Evolutionary conservation across 2,329 filamentous ascomycete genomes (phyloP), one percentile per base, ranked within the genome.

Genomic region (Lojkania enalia): DNA sequence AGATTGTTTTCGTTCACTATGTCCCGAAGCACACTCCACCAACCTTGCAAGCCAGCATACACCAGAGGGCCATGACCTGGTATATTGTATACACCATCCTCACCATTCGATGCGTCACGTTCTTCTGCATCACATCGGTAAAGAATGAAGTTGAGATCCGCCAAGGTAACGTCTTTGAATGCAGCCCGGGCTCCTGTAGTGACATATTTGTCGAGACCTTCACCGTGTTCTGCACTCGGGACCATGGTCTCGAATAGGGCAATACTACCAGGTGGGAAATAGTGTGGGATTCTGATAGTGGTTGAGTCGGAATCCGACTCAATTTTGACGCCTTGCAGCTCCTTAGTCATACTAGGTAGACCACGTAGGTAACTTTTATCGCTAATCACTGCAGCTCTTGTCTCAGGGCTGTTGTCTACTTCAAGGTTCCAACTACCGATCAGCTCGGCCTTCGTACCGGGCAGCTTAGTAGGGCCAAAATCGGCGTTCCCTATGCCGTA

Each of bases 171-270:
- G 5, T 85, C 80, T 6, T 79, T 77, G 74, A 96, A 95, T 0
- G 90, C 91, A 7, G 83, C 80, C 52, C 85, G 84, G 0, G 85
- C 90, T 21, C 88, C 90, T 20, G 86, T 86, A 0, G 89, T 94
- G 46, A 96, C 86, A 65, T 87, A 95, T 32, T 84, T 87, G 65
- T 96, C 91, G 14, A 99, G 76, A 16, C 90, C 88, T 30, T 85
- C 81, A 1, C 87, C 85, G 66, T 95, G 88, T 63, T 96, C 90
- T 2, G 88, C 88, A 18, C 84, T 84, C 3, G 91, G 91, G 20
- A 97, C 94, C 86, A 88, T 97, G 0, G 94, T 99, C 73, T 97
- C 91, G 57, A 96, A 95, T 2, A 99, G 76, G 2, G 91, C 90
- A 55, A 99, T 95, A 54, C 90, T 96, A 46, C 94, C 94, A 12